These are phyloP conservation scores for Buddleja alternifolia DNA, from an alignment of 257 asterid species.

Conservation along the genomic window DNA sequence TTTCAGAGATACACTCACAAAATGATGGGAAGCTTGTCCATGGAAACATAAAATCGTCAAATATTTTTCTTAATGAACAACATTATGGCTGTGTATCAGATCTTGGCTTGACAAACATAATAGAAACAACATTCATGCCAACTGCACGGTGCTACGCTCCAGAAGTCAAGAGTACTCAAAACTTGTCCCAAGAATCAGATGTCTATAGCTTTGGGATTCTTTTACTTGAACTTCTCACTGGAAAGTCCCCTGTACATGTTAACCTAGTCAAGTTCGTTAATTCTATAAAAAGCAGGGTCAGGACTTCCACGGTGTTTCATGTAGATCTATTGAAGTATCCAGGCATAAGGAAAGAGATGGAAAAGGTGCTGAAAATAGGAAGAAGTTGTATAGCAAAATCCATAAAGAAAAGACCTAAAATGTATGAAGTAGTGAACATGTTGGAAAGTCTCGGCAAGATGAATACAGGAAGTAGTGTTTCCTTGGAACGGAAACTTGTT, in stretches of 20 bases:
- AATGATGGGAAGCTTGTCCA: constrained; percentile 26
- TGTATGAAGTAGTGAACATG: constrained; percentile 1
- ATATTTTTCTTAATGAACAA: constrained; percentile 18
- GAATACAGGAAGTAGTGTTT: too few relatives aligned
- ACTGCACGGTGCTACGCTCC: constrained; percentile 18
- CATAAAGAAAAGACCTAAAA: constrained; percentile 15
- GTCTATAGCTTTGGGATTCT: constrained; percentile 27
- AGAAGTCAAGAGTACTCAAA: background rate
- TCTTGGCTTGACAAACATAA: constrained; percentile 23
- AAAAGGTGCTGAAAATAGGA: constrained; percentile 18
- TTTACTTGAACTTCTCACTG: constrained; percentile 20
- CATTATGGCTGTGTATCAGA: constrained; percentile 26
- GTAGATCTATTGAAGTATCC: constrained; percentile 1
- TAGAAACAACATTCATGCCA: background rate
- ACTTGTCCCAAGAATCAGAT: constrained; percentile 19
- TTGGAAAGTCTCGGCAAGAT: too few relatives aligned
- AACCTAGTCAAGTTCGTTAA: constrained; percentile 22
- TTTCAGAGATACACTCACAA: constrained; percentile 12
- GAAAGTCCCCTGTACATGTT: constrained; percentile 6
- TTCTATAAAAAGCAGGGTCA: background rate
- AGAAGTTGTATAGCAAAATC: constrained; percentile 8
- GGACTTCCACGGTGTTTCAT: constrained; percentile 6
- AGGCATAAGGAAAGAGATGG: background rate
- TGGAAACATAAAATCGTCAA: constrained; percentile 24
- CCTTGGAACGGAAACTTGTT: background rate